phyloP scores from a whole-genome alignment of 345 rosid genomes.

The Angophora floribunda region DNA sequence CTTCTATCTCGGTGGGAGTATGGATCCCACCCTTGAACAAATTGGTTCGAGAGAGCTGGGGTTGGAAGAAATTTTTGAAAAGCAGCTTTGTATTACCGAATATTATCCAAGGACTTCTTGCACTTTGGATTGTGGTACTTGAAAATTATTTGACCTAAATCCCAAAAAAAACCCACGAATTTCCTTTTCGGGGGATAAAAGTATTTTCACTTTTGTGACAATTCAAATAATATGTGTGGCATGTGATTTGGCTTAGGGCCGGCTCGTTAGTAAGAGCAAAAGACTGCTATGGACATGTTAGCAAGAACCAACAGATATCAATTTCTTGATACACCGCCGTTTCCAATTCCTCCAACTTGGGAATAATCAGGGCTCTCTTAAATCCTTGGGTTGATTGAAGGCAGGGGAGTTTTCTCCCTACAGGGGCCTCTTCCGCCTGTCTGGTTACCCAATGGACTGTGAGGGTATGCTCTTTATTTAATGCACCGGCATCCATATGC shows the following conservation, averaged over 20 bases:
- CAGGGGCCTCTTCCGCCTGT: neutral
- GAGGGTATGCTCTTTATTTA: neutral
- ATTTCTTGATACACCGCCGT: neutral
- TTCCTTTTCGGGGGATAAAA: neutral
- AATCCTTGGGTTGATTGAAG: neutral
- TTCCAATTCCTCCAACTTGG: neutral
- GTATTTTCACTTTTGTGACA: neutral
- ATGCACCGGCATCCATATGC: rapidly evolving
- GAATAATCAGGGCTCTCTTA: neutral
- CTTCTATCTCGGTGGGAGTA: neutral
- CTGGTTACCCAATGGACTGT: neutral
- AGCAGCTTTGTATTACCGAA: neutral
- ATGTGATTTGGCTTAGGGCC: neutral
- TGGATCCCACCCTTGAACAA: neutral
- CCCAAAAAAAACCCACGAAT: neutral
- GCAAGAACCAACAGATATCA: neutral
- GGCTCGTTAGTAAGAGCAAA: neutral
- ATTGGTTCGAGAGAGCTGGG: neutral
- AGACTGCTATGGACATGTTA: neutral
- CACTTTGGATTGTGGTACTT: neutral
- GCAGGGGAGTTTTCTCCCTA: neutral
- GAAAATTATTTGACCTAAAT: neutral
- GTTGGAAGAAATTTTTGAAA: neutral
- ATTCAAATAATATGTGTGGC: neutral
- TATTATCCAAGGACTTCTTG: neutral